Evolutionary conservation across 768 basidiomycete species (phyloP).

Genomic region (Russula earlei): DNA sequence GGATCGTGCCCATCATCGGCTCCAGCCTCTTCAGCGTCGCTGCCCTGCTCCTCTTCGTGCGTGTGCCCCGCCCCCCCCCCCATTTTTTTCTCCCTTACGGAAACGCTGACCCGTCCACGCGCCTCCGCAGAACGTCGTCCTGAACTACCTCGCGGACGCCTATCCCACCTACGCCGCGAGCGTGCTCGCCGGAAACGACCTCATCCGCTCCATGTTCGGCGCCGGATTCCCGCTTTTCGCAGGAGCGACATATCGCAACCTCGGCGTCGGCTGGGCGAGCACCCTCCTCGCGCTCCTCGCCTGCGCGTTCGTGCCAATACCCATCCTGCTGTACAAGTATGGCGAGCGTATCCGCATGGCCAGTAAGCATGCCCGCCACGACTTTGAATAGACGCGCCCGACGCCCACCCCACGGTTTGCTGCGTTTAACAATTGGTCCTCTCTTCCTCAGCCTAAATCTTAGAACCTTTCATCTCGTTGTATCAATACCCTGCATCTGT

Average conservation of each 20-base stretch:
- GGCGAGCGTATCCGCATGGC: conserved; percentile 14
- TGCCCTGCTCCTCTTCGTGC: conserved; percentile 26
- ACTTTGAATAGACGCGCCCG: conserved; percentile 10
- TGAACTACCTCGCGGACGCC: conserved; percentile 27
- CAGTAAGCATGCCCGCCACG: conserved; percentile 19
- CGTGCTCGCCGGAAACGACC: conserved; percentile 29
- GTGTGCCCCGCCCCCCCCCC: conserved; percentile 14
- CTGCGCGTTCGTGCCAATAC: conserved; percentile 23
- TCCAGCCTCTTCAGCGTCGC: conserved; percentile 28
- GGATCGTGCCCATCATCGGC: conserved; percentile 31
- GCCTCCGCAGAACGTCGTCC: conserved; percentile 13
- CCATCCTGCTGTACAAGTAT: conserved; percentile 15
- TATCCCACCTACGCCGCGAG: conserved; percentile 28
- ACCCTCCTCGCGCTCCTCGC: conserved; percentile 25
- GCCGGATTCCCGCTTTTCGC: conserved; percentile 19
- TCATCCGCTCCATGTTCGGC: conserved; percentile 26
- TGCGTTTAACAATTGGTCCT: no score
- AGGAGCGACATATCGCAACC: conserved; percentile 21
- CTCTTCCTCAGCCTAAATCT: no score
- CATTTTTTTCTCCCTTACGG: conserved; percentile 14
- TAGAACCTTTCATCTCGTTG: no score
- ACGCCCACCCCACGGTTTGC: no score
- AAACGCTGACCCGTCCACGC: not conserved
- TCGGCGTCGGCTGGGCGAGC: conserved; percentile 24
- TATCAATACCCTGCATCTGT: no score